Evolutionary conservation across 164 flowering plant species (phyloP).

Genomic region (Echeveria elegans): DNA sequence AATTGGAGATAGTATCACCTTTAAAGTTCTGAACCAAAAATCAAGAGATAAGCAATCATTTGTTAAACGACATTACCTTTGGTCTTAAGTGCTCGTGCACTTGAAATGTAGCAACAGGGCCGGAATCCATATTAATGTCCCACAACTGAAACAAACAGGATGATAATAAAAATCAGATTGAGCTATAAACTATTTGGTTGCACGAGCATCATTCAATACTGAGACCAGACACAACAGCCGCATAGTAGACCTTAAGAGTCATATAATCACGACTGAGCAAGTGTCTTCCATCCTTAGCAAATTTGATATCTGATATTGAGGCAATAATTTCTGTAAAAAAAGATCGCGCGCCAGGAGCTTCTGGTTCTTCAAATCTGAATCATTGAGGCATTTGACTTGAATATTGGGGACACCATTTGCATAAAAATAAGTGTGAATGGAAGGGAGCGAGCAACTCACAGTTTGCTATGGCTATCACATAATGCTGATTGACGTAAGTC

Average conservation of each 20-base stretch:
- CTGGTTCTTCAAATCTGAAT: constrained; percentile 79
- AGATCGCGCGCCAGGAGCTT: constrained; percentile 86
- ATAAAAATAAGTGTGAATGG: too few species aligned
- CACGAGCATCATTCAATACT: too few species aligned
- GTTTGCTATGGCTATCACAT: constrained; percentile 82
- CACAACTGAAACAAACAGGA: constrained; percentile 79
- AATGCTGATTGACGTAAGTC: constrained; percentile 95
- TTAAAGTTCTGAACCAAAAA: neutral
- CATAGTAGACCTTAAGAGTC: constrained; percentile 73
- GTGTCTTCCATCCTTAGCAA: constrained; percentile 76
- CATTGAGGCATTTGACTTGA: neutral
- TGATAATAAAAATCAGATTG: neutral
- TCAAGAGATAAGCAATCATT: constrained; percentile 4
- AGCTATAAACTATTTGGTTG: neutral
- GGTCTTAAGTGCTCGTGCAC: too few species aligned
- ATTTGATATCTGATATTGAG: constrained; percentile 86
- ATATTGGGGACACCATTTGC: neutral
- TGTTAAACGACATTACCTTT: too few species aligned
- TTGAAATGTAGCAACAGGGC: constrained; percentile 91
- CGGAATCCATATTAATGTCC: constrained; percentile 99
- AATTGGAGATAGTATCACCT: constrained; percentile 11
- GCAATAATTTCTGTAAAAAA: constrained; percentile 94
- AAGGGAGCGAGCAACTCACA: constrained; percentile 40
- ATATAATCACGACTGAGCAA: constrained; percentile 91
- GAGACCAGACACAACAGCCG: too few species aligned